Percentiles rank a stretch among this genome's conserved stretches.
Evolutionary conservation across 2,329 filamentous ascomycete genomes (phyloP).

Genomic region (Sporothrix mexicana): DNA sequence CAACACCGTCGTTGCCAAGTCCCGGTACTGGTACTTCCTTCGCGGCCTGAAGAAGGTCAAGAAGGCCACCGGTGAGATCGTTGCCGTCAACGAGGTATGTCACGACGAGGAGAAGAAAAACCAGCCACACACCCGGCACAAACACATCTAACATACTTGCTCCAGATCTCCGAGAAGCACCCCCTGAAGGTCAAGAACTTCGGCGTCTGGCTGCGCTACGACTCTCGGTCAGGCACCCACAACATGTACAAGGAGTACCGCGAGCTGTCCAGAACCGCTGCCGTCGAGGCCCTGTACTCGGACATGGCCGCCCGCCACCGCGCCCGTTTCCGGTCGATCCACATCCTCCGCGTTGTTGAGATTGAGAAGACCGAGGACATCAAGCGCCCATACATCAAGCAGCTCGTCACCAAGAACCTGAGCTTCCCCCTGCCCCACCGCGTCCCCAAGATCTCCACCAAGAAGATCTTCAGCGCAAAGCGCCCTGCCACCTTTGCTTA

Average conservation of each 20-base stretch:
- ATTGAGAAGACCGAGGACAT: slow-evolving; percentile 92
- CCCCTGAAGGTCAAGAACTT: slow-evolving; percentile 99
- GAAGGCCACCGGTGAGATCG: slow-evolving; percentile 99
- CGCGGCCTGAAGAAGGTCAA: slow-evolving; percentile 99
- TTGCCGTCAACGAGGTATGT: slow-evolving; percentile 91
- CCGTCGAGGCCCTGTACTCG: slow-evolving; percentile 96
- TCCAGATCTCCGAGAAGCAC: slow-evolving; percentile 96
- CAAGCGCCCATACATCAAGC: slow-evolving; percentile 99
- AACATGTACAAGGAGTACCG: slow-evolving; percentile 99
- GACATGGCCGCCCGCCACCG: slow-evolving; percentile 99
- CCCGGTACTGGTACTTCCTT: slow-evolving; percentile 99
- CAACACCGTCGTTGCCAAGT: slow-evolving; percentile 98
- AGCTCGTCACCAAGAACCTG: slow-evolving; percentile 92
- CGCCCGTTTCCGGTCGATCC: slow-evolving; percentile 96
- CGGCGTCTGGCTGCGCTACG: slow-evolving; percentile 99
- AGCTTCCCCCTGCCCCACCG: slow-evolving; percentile 99
- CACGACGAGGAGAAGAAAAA: neutral
- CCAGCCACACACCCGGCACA: neutral
- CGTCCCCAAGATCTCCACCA: slow-evolving; percentile 77
- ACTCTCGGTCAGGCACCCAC: slow-evolving; percentile 99
- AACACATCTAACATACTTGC: neutral
- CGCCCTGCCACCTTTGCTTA: slow-evolving; percentile 98
- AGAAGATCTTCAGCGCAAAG: slow-evolving; percentile 91
- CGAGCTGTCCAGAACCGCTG: slow-evolving; percentile 94
- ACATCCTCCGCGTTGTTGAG: slow-evolving; percentile 95